These are phyloP conservation scores for Ilyonectria destructans DNA, from an alignment of 2,329 filamentous ascomycete genomes.

Conservation along the genomic window DNA sequence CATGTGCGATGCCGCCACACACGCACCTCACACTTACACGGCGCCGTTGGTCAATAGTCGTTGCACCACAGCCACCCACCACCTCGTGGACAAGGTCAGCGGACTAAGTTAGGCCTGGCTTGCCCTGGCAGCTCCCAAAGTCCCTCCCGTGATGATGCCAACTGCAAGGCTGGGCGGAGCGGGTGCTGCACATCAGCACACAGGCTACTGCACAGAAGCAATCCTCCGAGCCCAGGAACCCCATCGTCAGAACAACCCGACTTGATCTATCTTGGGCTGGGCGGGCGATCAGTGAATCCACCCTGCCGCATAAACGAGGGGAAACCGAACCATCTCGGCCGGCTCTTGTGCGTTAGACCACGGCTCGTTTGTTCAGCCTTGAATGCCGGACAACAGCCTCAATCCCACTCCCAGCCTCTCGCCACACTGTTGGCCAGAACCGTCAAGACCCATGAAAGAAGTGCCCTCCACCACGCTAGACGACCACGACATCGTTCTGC, in stretches of 20 bases:
- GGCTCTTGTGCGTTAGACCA: not conserved
- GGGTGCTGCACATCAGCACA: constrained; percentile 1
- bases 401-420: not conserved
- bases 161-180: not conserved
- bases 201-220: constrained; percentile 8
- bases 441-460: not conserved
- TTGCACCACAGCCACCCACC: constrained; percentile 1
- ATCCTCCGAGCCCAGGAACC: not conserved
- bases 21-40: not conserved
- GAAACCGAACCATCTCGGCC: constrained; percentile 27
- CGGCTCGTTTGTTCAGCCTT: not conserved
- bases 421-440: not conserved
- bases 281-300: constrained; percentile 36
- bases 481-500: not conserved
- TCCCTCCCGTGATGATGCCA: constrained; percentile 12
- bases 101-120: not conserved
- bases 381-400: not conserved
- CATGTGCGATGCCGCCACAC: not conserved
- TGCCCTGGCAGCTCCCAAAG: constrained; percentile 11
- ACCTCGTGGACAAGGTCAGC: constrained; percentile 9
- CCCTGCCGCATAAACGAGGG: constrained; percentile 42
- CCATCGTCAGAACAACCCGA: not conserved
- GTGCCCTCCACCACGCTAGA: not conserved
- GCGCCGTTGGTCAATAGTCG: not conserved
- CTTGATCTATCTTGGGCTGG: constrained; percentile 24